Evolutionary conservation across 352 stramenopile genomes (phyloP).

Genomic region (Globisporangium ultimum): DNA sequence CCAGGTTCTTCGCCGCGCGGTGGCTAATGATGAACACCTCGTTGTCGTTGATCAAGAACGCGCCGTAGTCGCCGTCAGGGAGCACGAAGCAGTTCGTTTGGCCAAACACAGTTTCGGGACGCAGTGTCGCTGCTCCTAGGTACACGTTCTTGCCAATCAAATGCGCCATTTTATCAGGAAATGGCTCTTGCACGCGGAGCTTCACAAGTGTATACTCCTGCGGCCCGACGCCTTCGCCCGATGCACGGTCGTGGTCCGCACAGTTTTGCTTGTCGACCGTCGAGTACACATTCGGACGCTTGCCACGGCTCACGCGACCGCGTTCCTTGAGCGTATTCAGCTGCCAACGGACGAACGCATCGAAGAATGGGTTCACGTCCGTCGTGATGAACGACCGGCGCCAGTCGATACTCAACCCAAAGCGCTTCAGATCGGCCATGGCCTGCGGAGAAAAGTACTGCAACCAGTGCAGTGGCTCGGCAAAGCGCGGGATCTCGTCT

Average conservation of each 20-base stretch:
- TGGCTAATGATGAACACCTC: slow-evolving; percentile 96
- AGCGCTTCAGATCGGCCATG: slow-evolving; percentile 95
- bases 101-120: slow-evolving; percentile 99
- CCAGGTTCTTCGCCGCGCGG: slow-evolving; percentile 92
- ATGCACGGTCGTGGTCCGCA: slow-evolving; percentile 98
- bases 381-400: slow-evolving; percentile 99
- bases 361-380: slow-evolving; percentile 98
- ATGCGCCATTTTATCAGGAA: slow-evolving; percentile 68
- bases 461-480: slow-evolving; percentile 98
- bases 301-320: slow-evolving; percentile 89
- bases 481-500: slow-evolving; percentile 97
- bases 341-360: slow-evolving; percentile 99
- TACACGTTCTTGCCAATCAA: slow-evolving; percentile 92
- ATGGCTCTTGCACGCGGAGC: slow-evolving; percentile 87
- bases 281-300: slow-evolving; percentile 98
- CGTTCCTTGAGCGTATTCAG: slow-evolving; percentile 96
- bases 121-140: slow-evolving; percentile 97
- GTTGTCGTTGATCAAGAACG: slow-evolving; percentile 94
- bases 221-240: slow-evolving; percentile 97
- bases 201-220: slow-evolving; percentile 99
- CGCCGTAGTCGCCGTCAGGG: slow-evolving; percentile 98
- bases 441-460: slow-evolving; percentile 98
- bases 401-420: slow-evolving; percentile 98
- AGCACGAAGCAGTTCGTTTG: slow-evolving; percentile 99
- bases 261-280: slow-evolving; percentile 98